Evolutionary conservation across 352 stramenopile genomes (phyloP), one percentile per base, ranked within the genome.

Genomic region (Chrysophaeum taylorii): DNA sequence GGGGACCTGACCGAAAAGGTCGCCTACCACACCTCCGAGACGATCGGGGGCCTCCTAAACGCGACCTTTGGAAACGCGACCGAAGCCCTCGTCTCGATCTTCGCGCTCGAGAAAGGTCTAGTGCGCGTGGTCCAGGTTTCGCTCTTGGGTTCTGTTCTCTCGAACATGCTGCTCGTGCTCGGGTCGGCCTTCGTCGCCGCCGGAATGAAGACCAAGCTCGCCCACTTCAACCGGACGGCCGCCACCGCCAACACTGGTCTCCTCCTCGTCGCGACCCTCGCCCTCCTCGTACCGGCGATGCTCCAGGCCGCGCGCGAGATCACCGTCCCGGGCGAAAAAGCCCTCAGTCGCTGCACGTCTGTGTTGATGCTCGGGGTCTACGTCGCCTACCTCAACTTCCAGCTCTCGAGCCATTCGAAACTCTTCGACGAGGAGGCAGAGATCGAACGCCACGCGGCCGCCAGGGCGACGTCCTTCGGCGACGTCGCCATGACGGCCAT

Each of bases 41-140:
- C 92, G 0, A 94, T 98, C 68, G 94, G 94, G 61, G 94, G 93
- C 0, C 83, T 98, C 16, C 84, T 98, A 37, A 98, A 98, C 83
- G 94, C 94, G 36, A 98, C 94, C 9, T 97, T 98, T 78, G 93
- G 93, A 68, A 98, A 98, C 82, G 90, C 92, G 7, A 92, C 96
- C 4, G 94, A 98, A 84, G 83, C 98, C 25, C 87, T 98, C 31
- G 94, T 98, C 67, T 92, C 93, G 1, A 85, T 96, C 52, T 93
- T 96, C 18, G 93, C 94, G 25, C 85, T 98, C 18, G 80, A 84
- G 33, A 84, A 91, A 29, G 92, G 91, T 43, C 88, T 95, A 81
- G 96, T 98, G 70, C 87, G 89, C 23, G 93, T 98, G 12, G 93
- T 98, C 21, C 92, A 98, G 80, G 88, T 94, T 57, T 97, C 94